These are phyloP conservation scores for Xylaria sp. DNA, from an alignment of 2,329 filamentous ascomycete species.

Conservation along the genomic window DNA sequence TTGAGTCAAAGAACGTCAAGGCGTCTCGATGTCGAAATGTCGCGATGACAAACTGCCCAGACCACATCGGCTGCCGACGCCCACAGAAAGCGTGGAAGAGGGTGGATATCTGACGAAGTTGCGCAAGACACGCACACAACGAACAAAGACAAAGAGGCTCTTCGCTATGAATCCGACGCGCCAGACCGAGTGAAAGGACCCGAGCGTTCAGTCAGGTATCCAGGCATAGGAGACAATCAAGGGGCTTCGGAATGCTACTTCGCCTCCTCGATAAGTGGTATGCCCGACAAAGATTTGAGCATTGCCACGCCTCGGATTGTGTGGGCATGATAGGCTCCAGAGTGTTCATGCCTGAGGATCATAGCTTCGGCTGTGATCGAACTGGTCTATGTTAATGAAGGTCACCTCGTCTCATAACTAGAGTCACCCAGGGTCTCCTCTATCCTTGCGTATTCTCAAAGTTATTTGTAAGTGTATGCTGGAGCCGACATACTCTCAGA, in stretches of 20 bases:
- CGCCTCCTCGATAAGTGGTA: conserved; percentile 22
- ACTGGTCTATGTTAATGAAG: neutral
- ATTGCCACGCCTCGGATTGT: conserved; percentile 35
- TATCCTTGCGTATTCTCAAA: neutral
- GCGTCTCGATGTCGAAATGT: conserved; percentile 23
- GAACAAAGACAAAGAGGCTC: conserved; percentile 33
- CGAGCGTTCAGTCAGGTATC: conserved; percentile 16
- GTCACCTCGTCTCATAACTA: neutral
- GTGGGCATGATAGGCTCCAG: conserved; percentile 7
- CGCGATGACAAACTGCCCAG: conserved; percentile 20
- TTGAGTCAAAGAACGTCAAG: conserved; percentile 40
- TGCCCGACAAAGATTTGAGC: conserved; percentile 40
- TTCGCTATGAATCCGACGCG: conserved; percentile 16
- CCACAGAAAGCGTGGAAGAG: conserved; percentile 24
- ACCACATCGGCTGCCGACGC: conserved; percentile 10
- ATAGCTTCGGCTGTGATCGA: conserved; percentile 20
- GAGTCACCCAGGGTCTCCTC: neutral
- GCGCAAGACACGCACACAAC: conserved; percentile 15
- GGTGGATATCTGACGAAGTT: conserved; percentile 24
- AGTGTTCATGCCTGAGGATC: conserved; percentile 1
- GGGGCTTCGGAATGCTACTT: neutral
- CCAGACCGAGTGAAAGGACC: conserved; percentile 34
- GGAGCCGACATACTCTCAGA: too few relatives aligned
- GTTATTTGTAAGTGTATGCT: neutral
- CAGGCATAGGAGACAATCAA: conserved; percentile 21